Base-by-base conservation (phyloP, 768 basidiomycete species). In the Serendipita sp. region DNA sequence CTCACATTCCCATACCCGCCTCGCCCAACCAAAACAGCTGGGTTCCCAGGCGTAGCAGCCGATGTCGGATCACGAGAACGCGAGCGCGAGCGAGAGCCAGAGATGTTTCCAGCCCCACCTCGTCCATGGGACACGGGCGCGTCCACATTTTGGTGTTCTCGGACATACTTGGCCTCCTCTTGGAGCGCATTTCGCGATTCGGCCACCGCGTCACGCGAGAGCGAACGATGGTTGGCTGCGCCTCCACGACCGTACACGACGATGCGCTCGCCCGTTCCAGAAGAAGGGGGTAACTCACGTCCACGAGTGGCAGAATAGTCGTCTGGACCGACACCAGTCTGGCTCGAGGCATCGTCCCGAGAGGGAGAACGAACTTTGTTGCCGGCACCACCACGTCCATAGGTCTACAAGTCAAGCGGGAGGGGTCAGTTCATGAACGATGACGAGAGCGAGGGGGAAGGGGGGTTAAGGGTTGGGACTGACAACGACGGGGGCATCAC, bases 371-470 rank as follows among this genome's bases (percentile, higher is more conserved):
- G 31, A 11, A 33, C 24, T 58, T 33, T 58, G 53, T 58, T 58
- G 20, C 53, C 53, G 17, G 53, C 53, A n/a, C 53, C 53, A 58
- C 53, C 53, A 58, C 53, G 53, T 17, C 53, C 53, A 58, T 33
- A 28, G 53, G 24, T 58, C 31, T 58, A 11, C 24, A 11, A 28
- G 13, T 14, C 11, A 24, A 51, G 11, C n/a, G n/a, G n/a, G 26
- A 28, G 9, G 26, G 16, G 48, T 51, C 11, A 51, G 48, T 26
- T 20, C 42, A 42, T 11, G 20, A 42, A 20, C 20, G 42, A 11
- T 20, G 20, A 11, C 42, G 13, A 42, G 42, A n/a, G n/a, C n/a
- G n/a, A n/a, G n/a, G n/a, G n/a, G n/a, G n/a, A 11, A 42, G 11
- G 13, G 20, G 42, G 11, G 13, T 11, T 42, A 11, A 42, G 22